A percentile compares a stretch with the other conserved stretches of the same genome.
These are phyloP conservation scores for Acacia crassicarpa DNA, from an alignment of 306 rosid genomes.

Conservation along the genomic window DNA sequence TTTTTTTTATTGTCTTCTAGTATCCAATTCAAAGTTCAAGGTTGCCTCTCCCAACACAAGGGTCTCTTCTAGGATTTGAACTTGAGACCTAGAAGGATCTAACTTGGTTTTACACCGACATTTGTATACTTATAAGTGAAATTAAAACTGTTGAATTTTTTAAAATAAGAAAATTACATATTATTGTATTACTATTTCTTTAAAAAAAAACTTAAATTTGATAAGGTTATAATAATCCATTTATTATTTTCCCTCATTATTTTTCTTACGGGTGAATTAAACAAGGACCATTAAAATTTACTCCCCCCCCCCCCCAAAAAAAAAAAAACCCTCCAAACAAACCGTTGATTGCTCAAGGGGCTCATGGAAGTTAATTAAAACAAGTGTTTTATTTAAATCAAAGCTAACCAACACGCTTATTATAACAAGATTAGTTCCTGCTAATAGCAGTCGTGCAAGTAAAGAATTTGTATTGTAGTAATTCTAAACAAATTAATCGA, in stretches of 20 bases:
- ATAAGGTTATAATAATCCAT: too few species aligned
- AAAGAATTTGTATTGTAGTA: neutral
- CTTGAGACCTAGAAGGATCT: too few species aligned
- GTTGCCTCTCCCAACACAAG: too few species aligned
- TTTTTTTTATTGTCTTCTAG: too few species aligned
- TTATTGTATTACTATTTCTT: too few species aligned
- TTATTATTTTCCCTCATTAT: too few species aligned
- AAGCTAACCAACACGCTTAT: neutral
- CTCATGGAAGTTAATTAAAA: neutral
- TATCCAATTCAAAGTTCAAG: too few species aligned
- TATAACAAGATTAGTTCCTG: neutral
- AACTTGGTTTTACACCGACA: too few species aligned
- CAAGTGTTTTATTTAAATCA: neutral
- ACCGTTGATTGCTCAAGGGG: neutral
- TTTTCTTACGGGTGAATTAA: too few species aligned
- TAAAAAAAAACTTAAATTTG: too few species aligned
- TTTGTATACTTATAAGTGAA: neutral
- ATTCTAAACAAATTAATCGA: neutral
- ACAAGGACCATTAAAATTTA: neutral
- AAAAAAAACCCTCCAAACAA: neutral
- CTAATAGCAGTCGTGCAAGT: neutral
- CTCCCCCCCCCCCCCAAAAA: neutral
- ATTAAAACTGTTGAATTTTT: neutral
- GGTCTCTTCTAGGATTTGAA: accelerated
- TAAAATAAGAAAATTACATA: too few species aligned